A percentile compares a stretch with the other conserved stretches of the same genome.
Conservation (phyloP, 2,329 filamentous ascomycete species). For the Emericellopsis cladophorae region DNA sequence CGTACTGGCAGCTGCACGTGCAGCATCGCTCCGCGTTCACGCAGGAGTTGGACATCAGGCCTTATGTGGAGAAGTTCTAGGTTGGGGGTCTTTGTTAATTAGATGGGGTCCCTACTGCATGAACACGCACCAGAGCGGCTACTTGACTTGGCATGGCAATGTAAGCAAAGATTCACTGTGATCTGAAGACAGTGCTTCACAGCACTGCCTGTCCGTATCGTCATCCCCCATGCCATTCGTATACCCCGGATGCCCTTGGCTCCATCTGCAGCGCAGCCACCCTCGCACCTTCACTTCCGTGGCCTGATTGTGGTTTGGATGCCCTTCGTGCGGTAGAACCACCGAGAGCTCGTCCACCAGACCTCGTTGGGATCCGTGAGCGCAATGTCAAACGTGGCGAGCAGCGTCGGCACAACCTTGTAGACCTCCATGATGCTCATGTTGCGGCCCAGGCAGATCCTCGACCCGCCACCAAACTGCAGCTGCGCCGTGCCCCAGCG, state of each 20-base stretch:
- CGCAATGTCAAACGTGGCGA: background rate
- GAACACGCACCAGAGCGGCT: no score
- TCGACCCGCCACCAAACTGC: conserved; percentile 34
- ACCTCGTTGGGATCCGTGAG: background rate
- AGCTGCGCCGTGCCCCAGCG: conserved; percentile 13
- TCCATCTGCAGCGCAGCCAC: no score
- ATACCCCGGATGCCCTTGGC: no score
- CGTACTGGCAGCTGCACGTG: conserved; percentile 74
- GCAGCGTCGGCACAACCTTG: conserved; percentile 16
- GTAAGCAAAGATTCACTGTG: no score
- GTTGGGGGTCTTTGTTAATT: background rate
- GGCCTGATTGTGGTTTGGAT: background rate
- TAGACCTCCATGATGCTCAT: conserved; percentile 40
- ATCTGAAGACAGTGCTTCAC: no score
- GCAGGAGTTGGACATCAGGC: conserved; percentile 69
- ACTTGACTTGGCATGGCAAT: no score
- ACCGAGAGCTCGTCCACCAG: background rate
- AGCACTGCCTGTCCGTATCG: no score
- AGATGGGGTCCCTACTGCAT: no score
- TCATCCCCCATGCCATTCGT: no score
- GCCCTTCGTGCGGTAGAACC: background rate
- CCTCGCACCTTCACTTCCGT: background rate
- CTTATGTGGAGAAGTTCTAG: conserved; percentile 16
- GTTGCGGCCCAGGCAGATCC: conserved; percentile 32
- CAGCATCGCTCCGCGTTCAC: conserved; percentile 72